Evolutionary conservation across 148 eudicot species (phyloP).

Genomic region (Limonium bicolor): DNA sequence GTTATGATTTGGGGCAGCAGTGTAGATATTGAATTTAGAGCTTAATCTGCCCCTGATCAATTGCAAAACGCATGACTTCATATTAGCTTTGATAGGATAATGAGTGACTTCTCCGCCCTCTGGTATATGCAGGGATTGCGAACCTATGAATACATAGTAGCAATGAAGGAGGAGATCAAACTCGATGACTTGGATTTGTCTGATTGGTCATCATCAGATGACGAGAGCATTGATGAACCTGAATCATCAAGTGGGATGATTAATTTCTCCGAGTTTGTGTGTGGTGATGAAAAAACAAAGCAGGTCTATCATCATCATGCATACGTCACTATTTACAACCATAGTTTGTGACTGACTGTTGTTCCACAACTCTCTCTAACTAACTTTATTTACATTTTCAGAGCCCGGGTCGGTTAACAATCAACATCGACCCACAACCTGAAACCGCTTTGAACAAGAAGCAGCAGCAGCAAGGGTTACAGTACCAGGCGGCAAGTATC

Average conservation of each 20-base stretch:
- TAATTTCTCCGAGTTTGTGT: constrained; percentile 32
- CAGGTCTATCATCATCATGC: constrained; percentile 14
- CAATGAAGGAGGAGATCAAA: constrained; percentile 69
- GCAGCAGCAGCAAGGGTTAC: too few relatives aligned
- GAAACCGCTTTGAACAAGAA: constrained; percentile 25
- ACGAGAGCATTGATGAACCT: constrained; percentile 45
- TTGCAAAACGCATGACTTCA: not conserved
- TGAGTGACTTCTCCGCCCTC: not conserved
- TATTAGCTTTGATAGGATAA: not conserved
- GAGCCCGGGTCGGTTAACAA: constrained; percentile 37
- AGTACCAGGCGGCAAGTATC: too few relatives aligned
- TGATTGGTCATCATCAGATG: constrained; percentile 69
- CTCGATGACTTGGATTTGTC: constrained; percentile 50
- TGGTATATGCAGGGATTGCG: constrained; percentile 57
- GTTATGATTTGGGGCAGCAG: too few relatives aligned
- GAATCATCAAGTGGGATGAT: constrained; percentile 41
- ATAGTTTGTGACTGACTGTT: not conserved
- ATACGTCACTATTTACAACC: not conserved
- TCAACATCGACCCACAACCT: constrained; percentile 54
- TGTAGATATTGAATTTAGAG: too few relatives aligned
- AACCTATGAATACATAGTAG: constrained; percentile 90
- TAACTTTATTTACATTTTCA: constrained; percentile 12
- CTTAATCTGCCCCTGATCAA: too few relatives aligned
- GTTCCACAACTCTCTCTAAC: not conserved
- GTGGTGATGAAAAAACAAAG: constrained; percentile 20